These are phyloP conservation scores for Corylus avellana DNA, from an alignment of 306 rosid genomes.

Conservation along the genomic window DNA sequence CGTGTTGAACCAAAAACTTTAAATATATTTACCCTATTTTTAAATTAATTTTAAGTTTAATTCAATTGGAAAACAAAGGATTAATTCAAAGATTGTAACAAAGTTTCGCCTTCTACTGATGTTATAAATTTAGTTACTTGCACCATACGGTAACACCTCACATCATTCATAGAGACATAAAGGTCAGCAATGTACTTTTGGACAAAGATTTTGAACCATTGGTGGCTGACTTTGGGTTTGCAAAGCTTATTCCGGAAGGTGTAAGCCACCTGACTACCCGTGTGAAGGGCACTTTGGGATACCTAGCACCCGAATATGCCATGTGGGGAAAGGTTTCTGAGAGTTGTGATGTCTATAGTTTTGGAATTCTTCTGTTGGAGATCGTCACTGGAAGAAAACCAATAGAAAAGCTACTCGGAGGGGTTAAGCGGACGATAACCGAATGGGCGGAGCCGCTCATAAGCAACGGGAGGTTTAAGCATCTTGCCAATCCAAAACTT, in stretches of 20 bases:
- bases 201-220: slow-evolving; percentile 74
- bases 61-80: neutral
- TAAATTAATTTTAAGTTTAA: no score
- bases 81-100: neutral
- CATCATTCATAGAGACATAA: slow-evolving; percentile 84
- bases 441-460: slow-evolving; percentile 84
- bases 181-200: slow-evolving; percentile 78
- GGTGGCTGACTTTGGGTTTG: slow-evolving; percentile 89
- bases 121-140: slow-evolving; percentile 56
- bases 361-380: slow-evolving; percentile 75
- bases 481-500: slow-evolving; percentile 63
- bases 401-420: slow-evolving; percentile 76
- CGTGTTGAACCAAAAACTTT: no score
- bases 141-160: slow-evolving; percentile 84
- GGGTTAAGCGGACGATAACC: slow-evolving; percentile 65
- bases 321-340: slow-evolving; percentile 98
- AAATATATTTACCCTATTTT: no score
- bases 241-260: slow-evolving; percentile 87
- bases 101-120: neutral
- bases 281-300: slow-evolving; percentile 87
- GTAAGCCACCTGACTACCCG: slow-evolving; percentile 91
- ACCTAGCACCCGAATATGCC: slow-evolving; percentile 88
- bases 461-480: slow-evolving; percentile 49
- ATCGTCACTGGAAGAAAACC: slow-evolving; percentile 82
- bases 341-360: slow-evolving; percentile 82